Percentiles rank a stretch among this genome's conserved stretches.
phyloP scores from a whole-genome alignment of 2,329 filamentous ascomycete genomes.

The Sarocladium oryzae region DNA sequence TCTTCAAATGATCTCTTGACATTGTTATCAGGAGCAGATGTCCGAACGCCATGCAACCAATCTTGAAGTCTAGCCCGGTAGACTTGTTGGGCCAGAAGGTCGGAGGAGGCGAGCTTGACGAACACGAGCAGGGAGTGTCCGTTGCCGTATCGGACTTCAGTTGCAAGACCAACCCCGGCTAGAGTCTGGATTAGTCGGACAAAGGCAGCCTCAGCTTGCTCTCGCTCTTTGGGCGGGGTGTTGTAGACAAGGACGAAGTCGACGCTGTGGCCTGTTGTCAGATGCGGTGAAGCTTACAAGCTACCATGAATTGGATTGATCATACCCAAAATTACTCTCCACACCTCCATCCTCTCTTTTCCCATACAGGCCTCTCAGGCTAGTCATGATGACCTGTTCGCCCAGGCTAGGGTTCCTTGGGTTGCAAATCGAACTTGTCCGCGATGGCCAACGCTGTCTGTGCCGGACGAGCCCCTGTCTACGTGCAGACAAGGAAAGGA shows the following conservation, averaged over 20 bases:
- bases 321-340: constrained; percentile 36
- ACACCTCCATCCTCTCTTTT: constrained; percentile 20
- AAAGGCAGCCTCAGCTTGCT: constrained; percentile 67
- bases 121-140: constrained; percentile 74
- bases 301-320: neutral
- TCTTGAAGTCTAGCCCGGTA: constrained; percentile 86
- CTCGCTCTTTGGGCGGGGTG: constrained; percentile 60
- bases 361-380: constrained; percentile 24
- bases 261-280: constrained; percentile 44
- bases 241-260: constrained; percentile 85
- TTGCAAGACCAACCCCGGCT: constrained; percentile 71
- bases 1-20: constrained; percentile 59
- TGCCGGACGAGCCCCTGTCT: no score
- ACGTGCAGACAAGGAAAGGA: no score
- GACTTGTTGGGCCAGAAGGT: constrained; percentile 70
- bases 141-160: constrained; percentile 78
- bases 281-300: neutral
- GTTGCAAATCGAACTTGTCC: no score
- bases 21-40: constrained; percentile 68
- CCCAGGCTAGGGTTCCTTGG: neutral
- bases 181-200: constrained; percentile 71
- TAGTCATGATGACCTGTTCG: constrained; percentile 23
- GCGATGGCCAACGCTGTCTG: neutral
- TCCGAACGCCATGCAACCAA: constrained; percentile 85
- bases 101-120: constrained; percentile 68